Conservation (phyloP, 257 asterid genomes). For the Verbena officinalis region DNA sequence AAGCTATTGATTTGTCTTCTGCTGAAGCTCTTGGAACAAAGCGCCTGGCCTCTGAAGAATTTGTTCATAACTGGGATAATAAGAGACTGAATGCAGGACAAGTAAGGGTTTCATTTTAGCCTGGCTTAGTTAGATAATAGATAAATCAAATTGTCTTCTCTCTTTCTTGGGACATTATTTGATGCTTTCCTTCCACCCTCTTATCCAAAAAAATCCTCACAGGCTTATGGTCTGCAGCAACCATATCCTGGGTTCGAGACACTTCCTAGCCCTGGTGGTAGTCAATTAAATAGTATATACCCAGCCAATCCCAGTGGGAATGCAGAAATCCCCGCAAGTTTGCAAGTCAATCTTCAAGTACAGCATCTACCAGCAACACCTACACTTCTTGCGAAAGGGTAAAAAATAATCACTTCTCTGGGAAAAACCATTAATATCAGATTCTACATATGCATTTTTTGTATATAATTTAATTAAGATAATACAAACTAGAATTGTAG, state of each 20-base stretch:
- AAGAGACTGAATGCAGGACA: slow-evolving; percentile 92
- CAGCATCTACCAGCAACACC: slow-evolving; percentile 46
- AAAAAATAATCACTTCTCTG: slow-evolving; percentile 29
- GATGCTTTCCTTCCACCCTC: slow-evolving; percentile 14
- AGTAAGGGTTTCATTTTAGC: slow-evolving; percentile 42
- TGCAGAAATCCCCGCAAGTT: slow-evolving; percentile 44
- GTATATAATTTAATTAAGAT: neutral
- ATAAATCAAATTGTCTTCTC: neutral
- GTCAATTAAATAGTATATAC: slow-evolving; percentile 42
- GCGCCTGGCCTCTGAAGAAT: slow-evolving; percentile 87
- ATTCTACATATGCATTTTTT: neutral
- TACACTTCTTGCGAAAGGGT: slow-evolving; percentile 81
- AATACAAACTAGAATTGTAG: slow-evolving; percentile 4
- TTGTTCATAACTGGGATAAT: slow-evolving; percentile 69
- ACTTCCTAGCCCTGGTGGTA: slow-evolving; percentile 41
- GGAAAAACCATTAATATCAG: slow-evolving; percentile 4
- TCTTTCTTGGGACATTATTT: slow-evolving; percentile 10
- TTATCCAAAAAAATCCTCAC: slow-evolving; percentile 28
- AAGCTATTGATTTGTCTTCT: slow-evolving; percentile 24
- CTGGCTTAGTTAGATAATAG: slow-evolving; percentile 16
- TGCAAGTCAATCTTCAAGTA: slow-evolving; percentile 57
- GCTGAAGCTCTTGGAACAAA: slow-evolving; percentile 87
- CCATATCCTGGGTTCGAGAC: slow-evolving; percentile 47
- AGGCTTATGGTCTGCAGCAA: slow-evolving; percentile 59
- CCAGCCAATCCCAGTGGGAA: slow-evolving; percentile 49